Percentiles rank a stretch among this genome's conserved stretches.
These are phyloP conservation scores for Coemansia sp. DNA, from an alignment of 192 early-diverging fungal genomes.

Conservation along the genomic window DNA sequence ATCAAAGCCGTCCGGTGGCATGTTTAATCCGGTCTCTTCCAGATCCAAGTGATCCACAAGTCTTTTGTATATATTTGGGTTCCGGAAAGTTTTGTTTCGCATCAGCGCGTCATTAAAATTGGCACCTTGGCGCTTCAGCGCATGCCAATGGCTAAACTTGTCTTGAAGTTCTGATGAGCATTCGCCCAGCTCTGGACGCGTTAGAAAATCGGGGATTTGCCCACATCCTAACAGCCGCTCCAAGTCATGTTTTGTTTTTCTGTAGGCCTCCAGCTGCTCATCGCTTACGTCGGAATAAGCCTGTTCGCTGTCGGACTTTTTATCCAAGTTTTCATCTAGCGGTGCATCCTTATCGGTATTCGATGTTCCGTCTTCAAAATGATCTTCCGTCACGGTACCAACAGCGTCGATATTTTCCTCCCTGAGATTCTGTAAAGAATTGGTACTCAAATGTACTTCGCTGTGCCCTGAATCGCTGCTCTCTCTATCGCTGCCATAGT, in stretches of 20 bases:
- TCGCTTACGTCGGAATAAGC: constrained; percentile 1
- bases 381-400: neutral
- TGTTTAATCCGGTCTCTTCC: constrained; percentile 81
- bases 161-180: constrained; percentile 66
- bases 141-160: constrained; percentile 76
- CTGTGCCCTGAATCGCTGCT: constrained; percentile 10
- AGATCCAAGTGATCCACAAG: constrained; percentile 80
- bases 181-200: constrained; percentile 19
- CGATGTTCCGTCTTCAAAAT: neutral
- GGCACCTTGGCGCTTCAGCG: constrained; percentile 66
- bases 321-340: neutral
- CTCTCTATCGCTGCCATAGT: constrained; percentile 39
- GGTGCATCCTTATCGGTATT: neutral
- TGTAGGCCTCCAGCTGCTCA: constrained; percentile 16
- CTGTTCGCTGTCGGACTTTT: neutral
- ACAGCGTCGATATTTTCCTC: neutral
- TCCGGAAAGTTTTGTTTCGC: constrained; percentile 85
- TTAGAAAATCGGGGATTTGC: constrained; percentile 17
- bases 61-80: constrained; percentile 87
- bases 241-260: constrained; percentile 20
- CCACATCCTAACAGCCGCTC: constrained; percentile 42
- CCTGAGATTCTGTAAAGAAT: neutral
- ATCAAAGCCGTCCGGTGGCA: constrained; percentile 68
- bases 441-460: too few relatives aligned
- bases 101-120: constrained; percentile 80